Percentiles rank a stretch among this genome's conserved stretches.
phyloP scores from a whole-genome alignment of 192 early-diverging fungal genomes.

The Linnemannia zychae region DNA sequence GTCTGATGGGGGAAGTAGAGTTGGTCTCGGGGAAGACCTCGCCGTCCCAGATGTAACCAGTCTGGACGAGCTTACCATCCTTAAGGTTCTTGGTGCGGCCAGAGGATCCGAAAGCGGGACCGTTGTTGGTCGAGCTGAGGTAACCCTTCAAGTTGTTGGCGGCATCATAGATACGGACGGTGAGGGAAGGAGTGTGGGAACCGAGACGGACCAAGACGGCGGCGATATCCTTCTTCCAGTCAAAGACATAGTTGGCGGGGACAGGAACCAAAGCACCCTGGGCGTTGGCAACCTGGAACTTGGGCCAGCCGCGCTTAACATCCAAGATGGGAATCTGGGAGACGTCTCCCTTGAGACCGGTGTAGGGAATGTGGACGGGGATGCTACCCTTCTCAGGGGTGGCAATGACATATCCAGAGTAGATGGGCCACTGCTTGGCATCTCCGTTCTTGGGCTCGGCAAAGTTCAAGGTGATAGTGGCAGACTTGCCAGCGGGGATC shows the following conservation, averaged over 20 bases:
- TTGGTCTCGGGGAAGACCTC: conserved; percentile 15
- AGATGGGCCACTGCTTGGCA: conserved; percentile 45
- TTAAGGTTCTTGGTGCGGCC: conserved; percentile 19
- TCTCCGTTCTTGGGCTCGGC: conserved; percentile 37
- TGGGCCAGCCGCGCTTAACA: conserved; percentile 24
- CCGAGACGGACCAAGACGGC: conserved; percentile 26
- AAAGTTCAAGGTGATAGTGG: conserved; percentile 33
- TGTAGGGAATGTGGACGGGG: conserved; percentile 61
- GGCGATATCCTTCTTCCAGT: conserved; percentile 11
- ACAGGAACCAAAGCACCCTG: not conserved
- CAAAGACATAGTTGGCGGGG: conserved; percentile 10
- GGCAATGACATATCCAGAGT: conserved; percentile 62
- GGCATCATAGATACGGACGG: conserved; percentile 23
- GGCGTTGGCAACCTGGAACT: not conserved
- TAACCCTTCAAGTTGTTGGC: conserved; percentile 24
- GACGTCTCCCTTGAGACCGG: conserved; percentile 60
- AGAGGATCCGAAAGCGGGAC: conserved; percentile 14
- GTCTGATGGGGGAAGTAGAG: not conserved
- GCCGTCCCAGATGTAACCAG: conserved; percentile 30
- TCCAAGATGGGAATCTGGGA: conserved; percentile 61
- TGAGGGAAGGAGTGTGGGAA: conserved; percentile 34
- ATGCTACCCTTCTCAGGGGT: conserved; percentile 33
- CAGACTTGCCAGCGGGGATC: conserved; percentile 37
- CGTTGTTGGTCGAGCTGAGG: not conserved
- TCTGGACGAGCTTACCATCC: conserved; percentile 9